Evolutionary conservation across 2,329 filamentous ascomycete genomes (phyloP), one percentile per base, ranked within the genome.

Genomic region (Diaporthe ampelina): DNA sequence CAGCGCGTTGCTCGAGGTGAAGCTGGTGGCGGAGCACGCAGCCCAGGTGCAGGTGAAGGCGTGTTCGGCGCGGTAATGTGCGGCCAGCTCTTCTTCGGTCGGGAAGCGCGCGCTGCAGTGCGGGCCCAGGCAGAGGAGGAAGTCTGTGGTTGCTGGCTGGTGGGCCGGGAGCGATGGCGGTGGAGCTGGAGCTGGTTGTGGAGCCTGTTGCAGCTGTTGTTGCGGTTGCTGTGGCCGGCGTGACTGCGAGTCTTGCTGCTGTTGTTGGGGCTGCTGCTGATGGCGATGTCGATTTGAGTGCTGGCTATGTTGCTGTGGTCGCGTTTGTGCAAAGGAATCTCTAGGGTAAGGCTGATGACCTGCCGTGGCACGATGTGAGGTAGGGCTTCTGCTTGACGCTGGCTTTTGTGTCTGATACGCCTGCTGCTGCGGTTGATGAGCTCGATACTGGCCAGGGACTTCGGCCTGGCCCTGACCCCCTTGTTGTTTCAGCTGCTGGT

Each of bases 41-140:
- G 80, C 80, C 85, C 85, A 87, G 69, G 82, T 81, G 75, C 85
- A 87, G 1, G 80, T 77, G 73, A 85, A 79, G 1, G 78, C 78
- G 71, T 84, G 80, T 21, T 74, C 77, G 29, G 79, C 76, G 59
- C 76, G 76, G 68, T 80, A 76, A 54, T 82, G 69, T 21, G 68
- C 37, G 26, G 69, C 54, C 40, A 73, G 73, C n/a, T 69, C 61
- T 8, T 40, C 29, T n/a, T 72, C 59, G 29, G 61, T 70, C 9
- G 56, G 48, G 35, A 74, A 74, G 21, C 69, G 61, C 37, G 74
- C 69, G 57, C 58, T 56, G 74, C 61, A 76, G 37, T 63, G 32
- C 19, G 74, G 73, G 11, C 37, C 56, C 17, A 76, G 54, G 65
- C 74, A 74, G 29, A 70, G 73, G 32, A 72, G 48, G n/a, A 72